Evolutionary conservation across 129 eudicot species (phyloP).

Genomic region (Oenanthe sinensis): DNA sequence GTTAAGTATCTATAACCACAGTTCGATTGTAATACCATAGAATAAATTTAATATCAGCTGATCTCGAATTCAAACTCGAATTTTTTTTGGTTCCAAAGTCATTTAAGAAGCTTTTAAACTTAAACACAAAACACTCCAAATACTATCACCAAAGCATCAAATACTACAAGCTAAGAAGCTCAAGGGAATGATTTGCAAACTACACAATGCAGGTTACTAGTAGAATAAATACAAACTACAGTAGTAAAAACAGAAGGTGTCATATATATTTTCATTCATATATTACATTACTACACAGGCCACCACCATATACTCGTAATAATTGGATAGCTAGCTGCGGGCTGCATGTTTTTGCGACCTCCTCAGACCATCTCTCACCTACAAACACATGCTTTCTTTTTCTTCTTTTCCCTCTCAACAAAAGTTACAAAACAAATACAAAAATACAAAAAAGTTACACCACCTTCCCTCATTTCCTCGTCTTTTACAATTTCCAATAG

Average conservation of each 20-base stretch:
- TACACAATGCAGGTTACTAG: not conserved
- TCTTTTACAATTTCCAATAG: not conserved
- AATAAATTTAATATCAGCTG: too few species aligned
- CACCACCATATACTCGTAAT: not conserved
- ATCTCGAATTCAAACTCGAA: too few species aligned
- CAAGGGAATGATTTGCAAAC: not conserved
- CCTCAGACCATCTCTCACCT: conserved; percentile 19
- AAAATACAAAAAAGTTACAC: not conserved
- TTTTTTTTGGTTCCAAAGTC: too few species aligned
- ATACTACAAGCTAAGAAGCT: not conserved
- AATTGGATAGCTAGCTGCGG: conserved; percentile 29
- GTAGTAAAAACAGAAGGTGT: not conserved
- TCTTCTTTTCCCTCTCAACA: too few species aligned
- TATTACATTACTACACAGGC: not conserved
- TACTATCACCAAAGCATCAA: too few species aligned
- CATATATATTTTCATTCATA: not conserved
- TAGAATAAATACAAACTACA: too few species aligned
- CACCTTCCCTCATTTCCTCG: not conserved
- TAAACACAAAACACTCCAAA: too few species aligned
- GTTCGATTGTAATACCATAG: too few species aligned
- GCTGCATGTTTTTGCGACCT: conserved; percentile 40
- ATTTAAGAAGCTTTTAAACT: too few species aligned
- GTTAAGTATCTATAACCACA: too few species aligned
- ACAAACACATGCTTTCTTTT: not conserved
- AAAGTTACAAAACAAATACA: not conserved